These are phyloP conservation scores for Neoboletus subvelutipes DNA, from an alignment of 768 basidiomycete genomes.

Conservation along the genomic window DNA sequence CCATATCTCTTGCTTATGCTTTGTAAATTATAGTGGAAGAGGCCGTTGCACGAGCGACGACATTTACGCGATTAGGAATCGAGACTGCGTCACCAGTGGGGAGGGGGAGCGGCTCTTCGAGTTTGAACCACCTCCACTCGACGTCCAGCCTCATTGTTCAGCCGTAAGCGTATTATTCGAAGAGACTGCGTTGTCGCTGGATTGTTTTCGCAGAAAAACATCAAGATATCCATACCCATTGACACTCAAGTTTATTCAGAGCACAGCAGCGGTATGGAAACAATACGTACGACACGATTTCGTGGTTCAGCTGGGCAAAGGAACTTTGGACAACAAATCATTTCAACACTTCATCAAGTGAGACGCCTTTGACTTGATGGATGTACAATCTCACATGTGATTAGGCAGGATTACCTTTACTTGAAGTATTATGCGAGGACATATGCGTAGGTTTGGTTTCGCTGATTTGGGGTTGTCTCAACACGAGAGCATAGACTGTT, in stretches of 20 bases:
- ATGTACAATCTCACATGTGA: background rate
- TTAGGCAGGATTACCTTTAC: conserved; percentile 4
- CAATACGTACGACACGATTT: conserved; percentile 2
- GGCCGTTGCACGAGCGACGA: background rate
- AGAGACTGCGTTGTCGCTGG: background rate
- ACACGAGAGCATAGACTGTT: background rate
- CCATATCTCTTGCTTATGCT: background rate
- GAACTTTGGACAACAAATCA: background rate
- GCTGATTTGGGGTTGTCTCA: background rate
- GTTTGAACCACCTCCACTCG: background rate
- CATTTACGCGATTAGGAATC: background rate
- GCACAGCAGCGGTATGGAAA: conserved; percentile 2
- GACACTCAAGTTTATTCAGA: background rate
- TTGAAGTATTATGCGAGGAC: conserved; percentile 8
- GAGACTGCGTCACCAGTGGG: background rate
- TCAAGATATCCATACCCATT: background rate
- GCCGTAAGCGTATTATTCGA: background rate
- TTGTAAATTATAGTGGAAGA: background rate
- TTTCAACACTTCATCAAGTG: conserved; percentile 5
- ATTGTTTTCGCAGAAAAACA: background rate
- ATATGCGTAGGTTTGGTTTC: conserved; percentile 1
- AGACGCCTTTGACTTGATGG: background rate
- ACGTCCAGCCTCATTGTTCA: background rate
- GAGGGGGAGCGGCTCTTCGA: background rate
- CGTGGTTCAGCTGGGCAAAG: conserved; percentile 3